Base-by-base conservation (phyloP, 257 asterid species). In the Lycium ferocissimum region DNA sequence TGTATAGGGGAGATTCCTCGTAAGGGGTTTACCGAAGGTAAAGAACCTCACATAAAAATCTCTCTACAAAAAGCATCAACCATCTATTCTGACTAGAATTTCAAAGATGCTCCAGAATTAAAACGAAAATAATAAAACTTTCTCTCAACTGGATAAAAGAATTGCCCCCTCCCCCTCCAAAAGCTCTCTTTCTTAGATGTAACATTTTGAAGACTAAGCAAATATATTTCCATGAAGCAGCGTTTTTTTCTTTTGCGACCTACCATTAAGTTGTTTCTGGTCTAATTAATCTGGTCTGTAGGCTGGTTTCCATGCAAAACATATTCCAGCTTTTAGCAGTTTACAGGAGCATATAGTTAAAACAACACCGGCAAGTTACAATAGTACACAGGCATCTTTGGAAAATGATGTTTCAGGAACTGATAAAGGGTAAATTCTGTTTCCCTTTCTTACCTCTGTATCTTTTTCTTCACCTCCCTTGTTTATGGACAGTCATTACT, bases 301-400 rank as follows among this genome's bases (percentile, higher is more conserved):
- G 96, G 90, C 83, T 83, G 86, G 89, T 82, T 71, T 79, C 87
- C 61, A 83, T 53, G 87, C 67, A 35, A 91, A 88, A 85, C 82
- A 80, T 83, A 9, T 62, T 72, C 84, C 91, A 83, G 86, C 87
- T 5, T 63, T 85, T 43, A 83, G 85, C 81, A 85, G 79, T 83
- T 85, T 90, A 87, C 89, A 85, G 85, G 90, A 83, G 67, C 85
- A 85, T 66, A 67, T 82, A 40, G 67, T 78, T 83, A 83, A 86
- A 67, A 83, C 85, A 45, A 15, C 83, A 40, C 85, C 49, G 22
- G 84, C 88, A 33, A 93, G 87, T 91, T 80, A 86, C 56, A 87
- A 87, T 79, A 84, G 92, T 78, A 88, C 97, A 1, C 87, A 88
- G 72, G 91, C 95, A 65, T 84, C 95, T 82, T 83, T 84, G 79